Percentiles rank a stretch among this genome's conserved stretches.
These are phyloP conservation scores for Tricholoma terreum DNA, from an alignment of 768 basidiomycete species.

Conservation along the genomic window DNA sequence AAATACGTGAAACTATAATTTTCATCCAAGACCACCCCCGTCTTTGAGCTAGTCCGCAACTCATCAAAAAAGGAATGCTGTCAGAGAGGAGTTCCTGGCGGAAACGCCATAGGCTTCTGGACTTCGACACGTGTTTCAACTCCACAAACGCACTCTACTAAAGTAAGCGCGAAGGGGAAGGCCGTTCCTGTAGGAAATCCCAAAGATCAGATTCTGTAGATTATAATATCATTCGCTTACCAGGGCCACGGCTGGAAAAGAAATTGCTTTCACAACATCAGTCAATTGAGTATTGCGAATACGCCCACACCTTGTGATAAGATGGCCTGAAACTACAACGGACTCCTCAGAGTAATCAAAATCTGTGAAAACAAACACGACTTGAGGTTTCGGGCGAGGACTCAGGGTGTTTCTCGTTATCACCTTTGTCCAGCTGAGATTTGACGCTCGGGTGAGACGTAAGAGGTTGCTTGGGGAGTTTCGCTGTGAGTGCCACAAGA, in stretches of 20 bases:
- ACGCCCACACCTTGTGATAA: conserved; percentile 67
- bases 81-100: conserved; percentile 43
- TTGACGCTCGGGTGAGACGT: conserved; percentile 81
- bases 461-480: conserved; percentile 57
- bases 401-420: neutral
- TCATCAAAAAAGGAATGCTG: neutral
- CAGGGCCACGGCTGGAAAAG: conserved; percentile 62
- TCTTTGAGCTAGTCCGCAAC: too few relatives aligned
- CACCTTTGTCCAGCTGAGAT: conserved; percentile 52
- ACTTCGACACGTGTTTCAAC: conserved; percentile 59
- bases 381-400: neutral
- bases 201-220: neutral
- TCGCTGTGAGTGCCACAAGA: conserved; percentile 60
- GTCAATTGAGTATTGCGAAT: neutral
- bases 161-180: conserved; percentile 75
- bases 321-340: conserved; percentile 68
- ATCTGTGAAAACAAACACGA: conserved; percentile 32
- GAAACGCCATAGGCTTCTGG: conserved; percentile 69
- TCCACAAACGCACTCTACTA: conserved; percentile 71
- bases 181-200: conserved; percentile 51
- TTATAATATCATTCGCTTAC: conserved; percentile 30
- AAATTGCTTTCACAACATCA: neutral
- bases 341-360: conserved; percentile 74
- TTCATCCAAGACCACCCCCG: too few relatives aligned
- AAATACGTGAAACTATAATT: neutral